These are phyloP conservation scores for Diaporthe sp. DNA, from an alignment of 2,329 filamentous ascomycete genomes.

Conservation along the genomic window DNA sequence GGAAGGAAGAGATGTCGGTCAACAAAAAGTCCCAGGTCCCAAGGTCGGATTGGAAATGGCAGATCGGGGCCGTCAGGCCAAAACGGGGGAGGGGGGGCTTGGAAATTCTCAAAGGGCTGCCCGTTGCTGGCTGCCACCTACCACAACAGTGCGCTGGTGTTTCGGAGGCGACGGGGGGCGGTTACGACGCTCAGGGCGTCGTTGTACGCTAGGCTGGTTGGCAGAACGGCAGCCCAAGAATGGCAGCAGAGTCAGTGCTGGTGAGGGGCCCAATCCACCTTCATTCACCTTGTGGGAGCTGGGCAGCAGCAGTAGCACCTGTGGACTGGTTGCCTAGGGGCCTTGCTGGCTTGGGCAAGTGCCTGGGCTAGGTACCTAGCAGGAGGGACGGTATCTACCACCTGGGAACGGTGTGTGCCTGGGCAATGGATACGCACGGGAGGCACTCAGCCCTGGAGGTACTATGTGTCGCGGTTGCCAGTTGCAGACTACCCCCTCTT, in stretches of 20 bases:
- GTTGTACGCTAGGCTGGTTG: conserved; percentile 6
- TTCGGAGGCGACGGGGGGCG: conserved; percentile 31
- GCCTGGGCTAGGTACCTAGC: not conserved
- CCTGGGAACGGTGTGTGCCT: not conserved
- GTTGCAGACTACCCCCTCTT: conserved; percentile 29
- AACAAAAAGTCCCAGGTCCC: conserved; percentile 36
- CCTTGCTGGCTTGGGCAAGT: not conserved
- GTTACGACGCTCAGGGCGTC: conserved; percentile 21
- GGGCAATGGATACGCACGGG: not conserved
- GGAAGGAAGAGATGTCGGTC: conserved; percentile 32
- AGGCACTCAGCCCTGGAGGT: not conserved
- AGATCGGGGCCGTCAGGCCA: conserved; percentile 37
- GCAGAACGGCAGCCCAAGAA: conserved; percentile 17
- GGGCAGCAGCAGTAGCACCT: not conserved
- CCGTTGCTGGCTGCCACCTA: conserved; percentile 27
- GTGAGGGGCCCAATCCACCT: not conserved
- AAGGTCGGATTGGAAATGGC: conserved; percentile 37
- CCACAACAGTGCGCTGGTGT: conserved; percentile 30
- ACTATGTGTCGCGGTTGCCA: conserved; percentile 14
- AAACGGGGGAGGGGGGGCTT: conserved; percentile 16
- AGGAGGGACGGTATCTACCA: not conserved
- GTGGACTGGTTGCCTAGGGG: conserved; percentile 18
- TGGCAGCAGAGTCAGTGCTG: conserved; percentile 24
- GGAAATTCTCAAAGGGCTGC: conserved; percentile 35
- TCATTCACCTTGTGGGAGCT: not conserved